These are phyloP conservation scores for Rhinocladiella mackenziei DNA, from an alignment of 2,329 filamentous ascomycete genomes.

Conservation along the genomic window DNA sequence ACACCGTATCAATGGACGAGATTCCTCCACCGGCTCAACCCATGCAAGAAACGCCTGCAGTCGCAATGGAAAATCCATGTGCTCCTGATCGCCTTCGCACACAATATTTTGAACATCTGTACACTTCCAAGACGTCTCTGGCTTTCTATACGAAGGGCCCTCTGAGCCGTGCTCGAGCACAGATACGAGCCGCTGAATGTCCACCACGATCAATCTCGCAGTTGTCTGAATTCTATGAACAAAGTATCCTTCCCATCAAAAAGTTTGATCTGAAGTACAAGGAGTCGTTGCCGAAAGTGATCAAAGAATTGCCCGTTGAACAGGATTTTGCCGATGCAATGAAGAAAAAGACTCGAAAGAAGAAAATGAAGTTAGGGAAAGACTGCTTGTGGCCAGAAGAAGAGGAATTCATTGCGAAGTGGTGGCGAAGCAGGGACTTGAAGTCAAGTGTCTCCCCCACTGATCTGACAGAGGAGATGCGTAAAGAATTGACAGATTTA, in stretches of 20 bases:
- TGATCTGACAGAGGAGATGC: constrained; percentile 28
- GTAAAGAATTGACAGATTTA: constrained; percentile 42
- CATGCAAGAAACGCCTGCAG: not conserved
- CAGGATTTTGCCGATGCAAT: constrained; percentile 31
- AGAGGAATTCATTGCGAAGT: constrained; percentile 40
- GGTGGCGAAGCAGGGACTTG: constrained; percentile 43
- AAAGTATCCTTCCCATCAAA: constrained; percentile 43
- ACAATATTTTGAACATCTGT: constrained; percentile 29
- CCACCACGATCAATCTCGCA: constrained; percentile 29
- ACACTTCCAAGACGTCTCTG: constrained; percentile 41
- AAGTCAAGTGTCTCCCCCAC: constrained; percentile 6
- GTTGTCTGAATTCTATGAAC: constrained; percentile 40
- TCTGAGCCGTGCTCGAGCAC: constrained; percentile 43
- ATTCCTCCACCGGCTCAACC: not conserved
- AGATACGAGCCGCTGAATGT: constrained; percentile 34
- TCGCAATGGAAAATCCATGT: constrained; percentile 6
- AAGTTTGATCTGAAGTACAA: constrained; percentile 48
- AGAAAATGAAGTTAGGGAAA: constrained; percentile 44
- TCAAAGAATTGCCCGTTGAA: constrained; percentile 35
- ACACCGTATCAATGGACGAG: not conserved
- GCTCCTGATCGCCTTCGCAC: constrained; percentile 21
- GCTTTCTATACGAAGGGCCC: constrained; percentile 52
- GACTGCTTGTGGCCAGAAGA: constrained; percentile 47
- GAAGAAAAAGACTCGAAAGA: constrained; percentile 31
- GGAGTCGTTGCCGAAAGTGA: constrained; percentile 40